Evolutionary conservation across 352 stramenopile species (phyloP).

Genomic region (Pythium coloratum): DNA sequence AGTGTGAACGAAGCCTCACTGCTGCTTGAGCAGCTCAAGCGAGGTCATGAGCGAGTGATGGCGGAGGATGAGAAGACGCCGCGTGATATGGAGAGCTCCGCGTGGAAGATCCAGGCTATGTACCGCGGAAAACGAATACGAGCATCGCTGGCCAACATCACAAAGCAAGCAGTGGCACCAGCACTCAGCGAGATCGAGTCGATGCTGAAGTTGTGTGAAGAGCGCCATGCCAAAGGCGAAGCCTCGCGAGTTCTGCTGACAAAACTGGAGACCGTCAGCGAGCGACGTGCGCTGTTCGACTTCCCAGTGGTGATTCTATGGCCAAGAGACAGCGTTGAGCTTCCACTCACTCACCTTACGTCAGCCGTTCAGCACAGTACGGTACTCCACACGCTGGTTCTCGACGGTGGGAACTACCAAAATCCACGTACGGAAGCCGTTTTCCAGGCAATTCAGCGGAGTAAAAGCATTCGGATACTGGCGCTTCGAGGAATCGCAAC

Average conservation of each 20-base stretch:
- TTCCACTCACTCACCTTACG: constrained; percentile 37
- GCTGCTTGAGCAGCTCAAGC: constrained; percentile 44
- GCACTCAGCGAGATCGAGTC: constrained; percentile 33
- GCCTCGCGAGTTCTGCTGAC: background rate
- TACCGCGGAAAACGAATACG: constrained; percentile 53
- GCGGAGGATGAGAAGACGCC: constrained; percentile 11
- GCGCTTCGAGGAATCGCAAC: constrained; percentile 41
- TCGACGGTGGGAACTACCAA: constrained; percentile 35
- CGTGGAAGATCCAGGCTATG: constrained; percentile 52
- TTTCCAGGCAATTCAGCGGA: constrained; percentile 40
- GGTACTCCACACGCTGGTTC: constrained; percentile 42
- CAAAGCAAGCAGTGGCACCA: constrained; percentile 23
- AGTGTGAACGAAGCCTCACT: constrained; percentile 28
- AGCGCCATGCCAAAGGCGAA: constrained; percentile 24
- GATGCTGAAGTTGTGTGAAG: constrained; percentile 33
- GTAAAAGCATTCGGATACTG: constrained; percentile 46
- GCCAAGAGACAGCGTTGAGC: background rate
- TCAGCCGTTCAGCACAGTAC: constrained; percentile 51
- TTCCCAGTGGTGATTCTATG: constrained; percentile 41
- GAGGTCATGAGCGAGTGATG: constrained; percentile 36
- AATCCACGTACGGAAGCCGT: constrained; percentile 31
- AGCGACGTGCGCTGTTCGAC: constrained; percentile 56
- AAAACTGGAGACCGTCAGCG: constrained; percentile 15
- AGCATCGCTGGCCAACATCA: constrained; percentile 39
- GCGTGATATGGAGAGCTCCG: constrained; percentile 33